These are phyloP conservation scores for Penicillium bovifimosum DNA, from an alignment of 495 filamentous ascomycete genomes.

Conservation along the genomic window DNA sequence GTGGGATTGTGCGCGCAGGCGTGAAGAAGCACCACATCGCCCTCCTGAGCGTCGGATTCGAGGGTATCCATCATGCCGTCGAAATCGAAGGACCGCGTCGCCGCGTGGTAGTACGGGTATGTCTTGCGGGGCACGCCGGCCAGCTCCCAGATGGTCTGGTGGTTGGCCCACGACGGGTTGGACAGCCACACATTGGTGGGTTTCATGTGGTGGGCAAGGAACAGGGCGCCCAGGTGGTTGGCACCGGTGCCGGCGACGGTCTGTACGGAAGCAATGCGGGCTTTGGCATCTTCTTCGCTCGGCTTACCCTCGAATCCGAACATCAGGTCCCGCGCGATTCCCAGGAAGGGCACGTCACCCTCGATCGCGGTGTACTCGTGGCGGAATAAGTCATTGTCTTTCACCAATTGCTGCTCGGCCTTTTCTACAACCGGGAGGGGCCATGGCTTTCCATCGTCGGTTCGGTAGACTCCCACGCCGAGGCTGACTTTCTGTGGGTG, in stretches of 20 bases:
- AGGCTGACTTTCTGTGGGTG: constrained; percentile 46
- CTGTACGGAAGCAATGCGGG: constrained; percentile 48
- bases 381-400: constrained; percentile 35
- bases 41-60: constrained; percentile 36
- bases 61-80: constrained; percentile 43
- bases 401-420: constrained; percentile 38
- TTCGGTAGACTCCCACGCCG: constrained; percentile 47
- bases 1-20: constrained; percentile 55
- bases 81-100: constrained; percentile 43
- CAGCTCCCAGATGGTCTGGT: constrained; percentile 44
- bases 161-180: constrained; percentile 47
- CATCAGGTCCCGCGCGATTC: constrained; percentile 41
- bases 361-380: constrained; percentile 48
- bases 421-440: constrained; percentile 42
- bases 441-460: constrained; percentile 50
- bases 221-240: constrained; percentile 80
- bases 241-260: constrained; percentile 92
- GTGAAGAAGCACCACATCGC: constrained; percentile 46
- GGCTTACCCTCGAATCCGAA: constrained; percentile 38
- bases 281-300: constrained; percentile 28
- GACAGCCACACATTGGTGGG: constrained; percentile 44
- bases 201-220: constrained; percentile 58
- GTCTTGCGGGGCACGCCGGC: constrained; percentile 39
- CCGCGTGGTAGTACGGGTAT: constrained; percentile 46
- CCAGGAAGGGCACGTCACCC: constrained; percentile 40